Conservation (phyloP, 2,329 filamentous ascomycete species). For the Talaromyces sp. region DNA sequence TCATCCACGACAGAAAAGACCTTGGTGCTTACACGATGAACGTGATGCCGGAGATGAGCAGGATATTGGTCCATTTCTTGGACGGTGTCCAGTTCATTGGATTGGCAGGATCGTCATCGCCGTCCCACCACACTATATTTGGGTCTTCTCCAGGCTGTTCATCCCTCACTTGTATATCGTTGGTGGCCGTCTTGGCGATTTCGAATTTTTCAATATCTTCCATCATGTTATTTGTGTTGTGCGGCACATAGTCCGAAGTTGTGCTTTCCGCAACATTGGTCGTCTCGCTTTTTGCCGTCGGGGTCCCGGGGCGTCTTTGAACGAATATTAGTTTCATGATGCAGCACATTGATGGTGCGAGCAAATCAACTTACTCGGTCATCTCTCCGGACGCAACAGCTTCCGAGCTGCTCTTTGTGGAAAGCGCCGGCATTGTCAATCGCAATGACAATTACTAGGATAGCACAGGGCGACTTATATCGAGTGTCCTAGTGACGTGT, state of each 20-base stretch:
- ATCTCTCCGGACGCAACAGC: neutral
- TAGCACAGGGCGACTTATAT: neutral
- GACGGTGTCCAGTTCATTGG: constrained; percentile 37
- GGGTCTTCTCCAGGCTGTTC: constrained; percentile 5
- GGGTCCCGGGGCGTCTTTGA: neutral
- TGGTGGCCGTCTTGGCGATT: neutral
- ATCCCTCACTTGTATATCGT: constrained; percentile 1
- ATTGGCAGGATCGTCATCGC: constrained; percentile 33
- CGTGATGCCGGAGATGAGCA: constrained; percentile 32
- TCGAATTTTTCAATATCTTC: constrained; percentile 9
- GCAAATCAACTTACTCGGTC: neutral
- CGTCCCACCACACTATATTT: constrained; percentile 21
- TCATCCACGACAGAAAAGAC: neutral
- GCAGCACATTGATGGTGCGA: neutral
- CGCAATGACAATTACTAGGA: neutral
- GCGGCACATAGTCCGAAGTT: neutral
- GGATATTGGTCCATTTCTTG: constrained; percentile 38
- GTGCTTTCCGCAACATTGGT: constrained; percentile 13
- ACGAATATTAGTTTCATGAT: neutral
- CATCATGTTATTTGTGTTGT: neutral
- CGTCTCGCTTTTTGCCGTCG: constrained; percentile 11
- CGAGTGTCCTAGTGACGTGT: neutral
- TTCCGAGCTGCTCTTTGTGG: neutral
- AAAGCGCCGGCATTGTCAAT: neutral
- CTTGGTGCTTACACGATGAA: constrained; percentile 31